Percentiles rank a stretch among this genome's conserved stretches.
phyloP scores from a whole-genome alignment of 441 rosid species.

The Flueggea neowawraea region DNA sequence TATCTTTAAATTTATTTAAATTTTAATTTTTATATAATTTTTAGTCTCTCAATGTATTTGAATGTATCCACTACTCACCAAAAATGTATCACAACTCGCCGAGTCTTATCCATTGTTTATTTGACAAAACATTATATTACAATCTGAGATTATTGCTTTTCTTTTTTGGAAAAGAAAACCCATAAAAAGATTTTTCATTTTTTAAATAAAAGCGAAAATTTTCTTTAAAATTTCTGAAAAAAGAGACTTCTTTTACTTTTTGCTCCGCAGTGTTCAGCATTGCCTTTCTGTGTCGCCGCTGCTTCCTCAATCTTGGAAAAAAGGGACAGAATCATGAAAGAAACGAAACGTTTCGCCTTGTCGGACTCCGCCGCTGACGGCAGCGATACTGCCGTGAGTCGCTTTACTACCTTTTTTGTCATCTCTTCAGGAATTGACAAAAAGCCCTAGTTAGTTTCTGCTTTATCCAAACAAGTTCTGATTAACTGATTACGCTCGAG shows the following conservation, averaged over 20 bases:
- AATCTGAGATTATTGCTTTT: too few relatives aligned
- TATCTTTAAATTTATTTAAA: too few relatives aligned
- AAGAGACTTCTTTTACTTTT: conserved; percentile 5
- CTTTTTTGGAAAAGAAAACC: too few relatives aligned
- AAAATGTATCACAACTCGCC: too few relatives aligned
- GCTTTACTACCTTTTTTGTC: background rate
- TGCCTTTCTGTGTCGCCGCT: conserved; percentile 4
- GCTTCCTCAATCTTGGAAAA: background rate
- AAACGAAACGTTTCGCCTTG: conserved; percentile 56
- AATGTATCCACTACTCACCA: too few relatives aligned
- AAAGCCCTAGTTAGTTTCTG: conserved; percentile 20
- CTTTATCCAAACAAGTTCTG: background rate
- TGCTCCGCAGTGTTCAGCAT: background rate
- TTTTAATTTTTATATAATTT: too few relatives aligned
- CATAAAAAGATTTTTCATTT: background rate
- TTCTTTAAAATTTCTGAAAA: background rate
- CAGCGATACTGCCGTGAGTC: conserved; percentile 59
- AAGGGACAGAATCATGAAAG: conserved; percentile 45
- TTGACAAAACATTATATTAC: background rate
- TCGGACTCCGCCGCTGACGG: conserved; percentile 48
- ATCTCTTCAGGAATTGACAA: background rate
- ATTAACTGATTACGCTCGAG: too few relatives aligned
- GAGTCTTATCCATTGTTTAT: background rate
- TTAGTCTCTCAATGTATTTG: too few relatives aligned
- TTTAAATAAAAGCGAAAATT: background rate